A percentile compares a stretch with the other conserved stretches of the same genome.
These are phyloP conservation scores for Beauveria rudraprayagi DNA, from an alignment of 2,329 filamentous ascomycete genomes.

Conservation along the genomic window DNA sequence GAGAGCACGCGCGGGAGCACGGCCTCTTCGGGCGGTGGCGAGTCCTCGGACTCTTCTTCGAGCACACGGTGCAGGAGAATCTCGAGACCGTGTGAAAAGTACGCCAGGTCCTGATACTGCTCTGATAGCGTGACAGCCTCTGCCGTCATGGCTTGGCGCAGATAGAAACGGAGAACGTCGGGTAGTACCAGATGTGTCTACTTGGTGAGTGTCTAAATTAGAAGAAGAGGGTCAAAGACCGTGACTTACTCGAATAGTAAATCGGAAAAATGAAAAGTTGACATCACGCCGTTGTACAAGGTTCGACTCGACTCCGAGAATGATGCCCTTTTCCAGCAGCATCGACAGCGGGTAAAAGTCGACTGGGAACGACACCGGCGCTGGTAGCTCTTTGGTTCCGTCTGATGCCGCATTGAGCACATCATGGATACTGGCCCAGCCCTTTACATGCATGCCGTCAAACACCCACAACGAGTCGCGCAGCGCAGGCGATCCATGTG, in stretches of 20 bases:
- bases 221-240: not conserved
- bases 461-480: constrained; percentile 92
- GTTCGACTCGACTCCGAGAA: constrained; percentile 86
- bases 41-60: constrained; percentile 82
- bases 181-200: constrained; percentile 91
- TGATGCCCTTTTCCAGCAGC: constrained; percentile 78
- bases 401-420: constrained; percentile 67
- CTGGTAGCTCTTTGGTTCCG: constrained; percentile 59
- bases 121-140: constrained; percentile 76
- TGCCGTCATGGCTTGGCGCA: constrained; percentile 66
- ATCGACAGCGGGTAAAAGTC: constrained; percentile 94
- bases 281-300: constrained; percentile 88
- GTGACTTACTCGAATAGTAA: constrained; percentile 67
- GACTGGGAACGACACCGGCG: constrained; percentile 68
- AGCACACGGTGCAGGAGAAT: constrained; percentile 87
- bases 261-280: constrained; percentile 82
- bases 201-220: not conserved
- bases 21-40: constrained; percentile 54
- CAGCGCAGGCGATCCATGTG: constrained; percentile 41
- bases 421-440: constrained; percentile 84
- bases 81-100: constrained; percentile 89
- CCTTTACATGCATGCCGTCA: constrained; percentile 75
- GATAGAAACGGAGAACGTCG: constrained; percentile 71
- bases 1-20: constrained; percentile 57
- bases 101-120: constrained; percentile 78